Evolutionary conservation across 768 basidiomycete genomes (phyloP), one percentile per base, ranked within the genome.

Genomic region (Gymnopilus junonius): DNA sequence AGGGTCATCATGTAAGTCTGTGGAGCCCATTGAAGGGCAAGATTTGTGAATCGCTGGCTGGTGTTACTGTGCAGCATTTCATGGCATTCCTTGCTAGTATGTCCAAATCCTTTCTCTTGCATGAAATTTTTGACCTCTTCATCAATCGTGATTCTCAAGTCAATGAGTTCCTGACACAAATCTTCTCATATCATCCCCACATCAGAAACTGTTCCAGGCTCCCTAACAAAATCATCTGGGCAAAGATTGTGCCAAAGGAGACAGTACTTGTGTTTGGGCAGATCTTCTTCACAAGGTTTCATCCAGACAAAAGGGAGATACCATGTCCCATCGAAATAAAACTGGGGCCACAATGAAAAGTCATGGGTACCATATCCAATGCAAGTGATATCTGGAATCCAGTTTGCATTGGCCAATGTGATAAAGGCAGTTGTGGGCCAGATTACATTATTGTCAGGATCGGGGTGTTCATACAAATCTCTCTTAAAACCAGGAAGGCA

Each of bases 321-420:
- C 21, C 43, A 29, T 8, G 55, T 58, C 32, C 54, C 37, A 4
- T 61, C 59, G 21, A 57, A 56, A 15, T 35, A 61, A 59, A 55
- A 65, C 23, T 65, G 64, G 20, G 64, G 59, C n/a, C 25, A 61
- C 11, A 61, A 20, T 3, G 54, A 50, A n/a, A 65, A 61, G 31
- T 65, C 64, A 31, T 35, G 31, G 2, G 21, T 23, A 14, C 29
- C 42, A n/a, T 37, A 58, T 3, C 59, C 17, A 25, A 54, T 55
- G 12, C 32, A 2, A 3, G 23, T 15, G 5, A 62, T 8, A 25
- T 65, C 46, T 3, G 64, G 64, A 8, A 65, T 45, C 1, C 17
- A 42, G 10, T 27, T 8, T 45, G 46, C 58, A 35, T 65, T 65
- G 4, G 59, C 60, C 17, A 60, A 65, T 4, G 64, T 39, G 21